These are phyloP conservation scores for Curvularia eragrostidis DNA, from an alignment of 2,329 filamentous ascomycete genomes.

Conservation along the genomic window DNA sequence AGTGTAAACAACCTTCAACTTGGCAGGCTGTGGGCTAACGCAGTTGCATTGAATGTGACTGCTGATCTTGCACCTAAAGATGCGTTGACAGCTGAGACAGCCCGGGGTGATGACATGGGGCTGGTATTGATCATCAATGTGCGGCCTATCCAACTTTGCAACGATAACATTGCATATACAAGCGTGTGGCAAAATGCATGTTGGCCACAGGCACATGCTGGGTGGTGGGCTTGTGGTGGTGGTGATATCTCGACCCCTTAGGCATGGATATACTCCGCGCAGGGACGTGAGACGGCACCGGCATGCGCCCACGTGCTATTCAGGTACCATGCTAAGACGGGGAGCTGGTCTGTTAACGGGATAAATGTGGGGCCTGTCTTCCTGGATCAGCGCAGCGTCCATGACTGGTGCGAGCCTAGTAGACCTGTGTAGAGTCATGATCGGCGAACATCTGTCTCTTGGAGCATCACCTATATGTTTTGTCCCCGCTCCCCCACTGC, in stretches of 20 bases:
- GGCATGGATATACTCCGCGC: background rate
- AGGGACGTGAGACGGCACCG: background rate
- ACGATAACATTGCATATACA: background rate
- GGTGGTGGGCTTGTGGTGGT: background rate
- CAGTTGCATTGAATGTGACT: conserved; percentile 11
- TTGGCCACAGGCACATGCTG: background rate
- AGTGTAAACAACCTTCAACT: conserved; percentile 9
- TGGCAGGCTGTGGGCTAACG: conserved; percentile 20
- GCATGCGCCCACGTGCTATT: conserved; percentile 7
- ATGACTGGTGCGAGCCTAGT: conserved; percentile 2
- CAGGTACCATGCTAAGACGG: conserved; percentile 3
- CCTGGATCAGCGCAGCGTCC: background rate
- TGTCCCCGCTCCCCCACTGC: background rate
- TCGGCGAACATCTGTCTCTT: background rate
- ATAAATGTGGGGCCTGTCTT: conserved; percentile 2
- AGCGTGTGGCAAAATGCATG: background rate
- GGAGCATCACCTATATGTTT: background rate
- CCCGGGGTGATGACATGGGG: conserved; percentile 7
- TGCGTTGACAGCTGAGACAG: conserved; percentile 6
- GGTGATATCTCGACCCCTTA: background rate
- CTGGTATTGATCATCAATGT: background rate
- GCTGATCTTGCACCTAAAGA: conserved; percentile 17
- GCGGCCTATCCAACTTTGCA: conserved; percentile 6
- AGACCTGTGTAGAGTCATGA: conserved; percentile 5
- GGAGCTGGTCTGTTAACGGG: background rate